These are phyloP conservation scores for Petunia axillaris DNA, from an alignment of 257 asterid species.

Conservation along the genomic window DNA sequence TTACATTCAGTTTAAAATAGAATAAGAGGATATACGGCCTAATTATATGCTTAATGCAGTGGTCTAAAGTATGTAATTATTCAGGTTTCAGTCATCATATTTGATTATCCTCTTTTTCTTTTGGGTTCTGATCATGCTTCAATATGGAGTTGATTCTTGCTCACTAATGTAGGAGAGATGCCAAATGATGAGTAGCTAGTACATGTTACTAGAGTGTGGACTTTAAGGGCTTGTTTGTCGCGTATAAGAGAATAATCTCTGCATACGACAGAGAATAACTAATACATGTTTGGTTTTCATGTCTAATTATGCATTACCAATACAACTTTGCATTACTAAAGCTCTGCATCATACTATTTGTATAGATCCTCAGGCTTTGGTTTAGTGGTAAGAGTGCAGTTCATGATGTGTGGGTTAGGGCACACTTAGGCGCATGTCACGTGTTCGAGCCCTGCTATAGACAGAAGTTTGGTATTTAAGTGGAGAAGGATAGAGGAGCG, in stretches of 20 bases:
- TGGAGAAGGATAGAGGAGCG: too few relatives aligned
- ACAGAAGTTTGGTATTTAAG: too few relatives aligned
- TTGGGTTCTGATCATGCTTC: too few relatives aligned
- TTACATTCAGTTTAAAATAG: not conserved
- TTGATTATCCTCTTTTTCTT: not conserved
- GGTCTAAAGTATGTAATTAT: not conserved
- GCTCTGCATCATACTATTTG: not conserved
- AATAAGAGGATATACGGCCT: not conserved
- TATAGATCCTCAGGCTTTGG: too few relatives aligned
- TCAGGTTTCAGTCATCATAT: not conserved
- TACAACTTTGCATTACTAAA: constrained; percentile 4
- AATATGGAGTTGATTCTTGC: not conserved
- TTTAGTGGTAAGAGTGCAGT: too few relatives aligned
- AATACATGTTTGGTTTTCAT: not conserved
- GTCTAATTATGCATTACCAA: not conserved
- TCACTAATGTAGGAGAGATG: not conserved
- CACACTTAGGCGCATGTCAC: too few relatives aligned
- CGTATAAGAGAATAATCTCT: not conserved
- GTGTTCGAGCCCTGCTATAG: too few relatives aligned
- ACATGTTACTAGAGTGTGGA: not conserved
- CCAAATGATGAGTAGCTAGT: constrained; percentile 17
- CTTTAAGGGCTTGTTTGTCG: not conserved
- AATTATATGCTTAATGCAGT: not conserved
- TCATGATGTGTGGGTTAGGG: too few relatives aligned
- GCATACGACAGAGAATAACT: not conserved